Evolutionary conservation across 257 asterid species (phyloP), one percentile per base, ranked within the genome.

Genomic region (Catharanthus roseus): DNA sequence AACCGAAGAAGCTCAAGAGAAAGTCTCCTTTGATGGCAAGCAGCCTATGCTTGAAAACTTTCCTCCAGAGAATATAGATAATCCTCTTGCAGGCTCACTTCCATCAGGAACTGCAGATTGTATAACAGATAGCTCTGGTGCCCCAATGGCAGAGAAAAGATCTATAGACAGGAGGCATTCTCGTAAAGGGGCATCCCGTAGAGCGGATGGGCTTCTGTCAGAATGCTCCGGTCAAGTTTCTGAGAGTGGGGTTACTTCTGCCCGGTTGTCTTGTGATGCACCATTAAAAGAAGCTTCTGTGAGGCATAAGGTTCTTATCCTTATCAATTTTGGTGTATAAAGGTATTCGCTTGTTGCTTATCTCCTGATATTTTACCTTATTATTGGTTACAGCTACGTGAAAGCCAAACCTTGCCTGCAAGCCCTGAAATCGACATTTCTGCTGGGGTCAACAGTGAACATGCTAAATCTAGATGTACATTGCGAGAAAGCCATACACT

Each of bases 321-420:
- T 73, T 57, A 33, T 36, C 31, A 71, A 18, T 41, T 18, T 58
- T 21, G 58, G 47, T 24, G 58, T 41, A 54, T 65, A 16, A 55
- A 24, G 65, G 29, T 36, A 58, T 61, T 66, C 11, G 28, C 42
- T 49, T 68, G 56, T 39, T 44, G 7, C n/a, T 55, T 60, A 16
- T 51, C 33, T 44, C 34, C 71, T 65, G 66, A 50, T 38, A n/a
- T 54, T 71, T 65, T 51, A 36, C 65, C 4, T 19, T 29, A 10
- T 61, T 67, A 29, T 68, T 83, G 73, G 75, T 65, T 82, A 72
- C 95, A 89, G 96, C 74, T 73, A 77, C 79, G 75, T 58, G 77
- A 72, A 54, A 74, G 72, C 67, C 78, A 60, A 42, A 23, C 77
- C 72, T 49, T 54, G n/a, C 78, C 67, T 61, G 28, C 71, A 33